Percentiles rank a stretch among this genome's conserved stretches.
Conservation (phyloP, 148 eudicot species). For the Dianthus caryophyllus region DNA sequence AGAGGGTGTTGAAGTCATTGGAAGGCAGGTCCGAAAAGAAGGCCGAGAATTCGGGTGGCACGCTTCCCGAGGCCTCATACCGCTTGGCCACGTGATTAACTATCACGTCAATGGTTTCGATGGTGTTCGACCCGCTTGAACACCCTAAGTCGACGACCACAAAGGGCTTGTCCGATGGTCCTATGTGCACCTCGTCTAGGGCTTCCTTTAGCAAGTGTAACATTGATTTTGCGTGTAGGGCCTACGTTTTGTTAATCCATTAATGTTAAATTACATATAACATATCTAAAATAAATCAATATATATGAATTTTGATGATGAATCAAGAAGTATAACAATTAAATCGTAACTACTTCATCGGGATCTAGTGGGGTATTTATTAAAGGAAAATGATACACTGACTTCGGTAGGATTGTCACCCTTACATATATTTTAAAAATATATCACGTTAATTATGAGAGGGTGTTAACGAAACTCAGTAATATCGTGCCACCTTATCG, state of each 20-base stretch:
- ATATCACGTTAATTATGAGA: too few species aligned
- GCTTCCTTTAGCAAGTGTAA: constrained; percentile 73
- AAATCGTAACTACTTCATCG: too few species aligned
- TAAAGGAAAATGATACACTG: too few species aligned
- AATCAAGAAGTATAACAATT: too few species aligned
- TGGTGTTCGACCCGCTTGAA: constrained; percentile 76
- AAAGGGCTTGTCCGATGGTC: constrained; percentile 41
- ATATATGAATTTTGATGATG: too few species aligned
- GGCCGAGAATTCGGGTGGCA: constrained; percentile 77
- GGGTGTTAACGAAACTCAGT: too few species aligned
- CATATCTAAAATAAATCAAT: too few species aligned
- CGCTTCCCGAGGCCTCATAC: constrained; percentile 49
- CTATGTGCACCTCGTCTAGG: constrained; percentile 55
- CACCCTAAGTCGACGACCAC: constrained; percentile 86
- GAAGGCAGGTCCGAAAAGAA: constrained; percentile 89
- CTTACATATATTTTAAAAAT: too few species aligned
- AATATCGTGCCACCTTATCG: too few species aligned
- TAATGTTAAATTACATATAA: neutral
- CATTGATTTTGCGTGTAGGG: constrained; percentile 84
- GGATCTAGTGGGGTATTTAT: too few species aligned
- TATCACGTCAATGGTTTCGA: constrained; percentile 58
- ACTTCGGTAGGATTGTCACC: too few species aligned
- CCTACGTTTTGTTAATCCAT: constrained; percentile 29
- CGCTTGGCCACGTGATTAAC: constrained; percentile 64
- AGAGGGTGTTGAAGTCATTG: constrained; percentile 95